These are phyloP conservation scores for Ustilago loliicola DNA, from an alignment of 1,284 basidiomycete genomes.

Conservation along the genomic window DNA sequence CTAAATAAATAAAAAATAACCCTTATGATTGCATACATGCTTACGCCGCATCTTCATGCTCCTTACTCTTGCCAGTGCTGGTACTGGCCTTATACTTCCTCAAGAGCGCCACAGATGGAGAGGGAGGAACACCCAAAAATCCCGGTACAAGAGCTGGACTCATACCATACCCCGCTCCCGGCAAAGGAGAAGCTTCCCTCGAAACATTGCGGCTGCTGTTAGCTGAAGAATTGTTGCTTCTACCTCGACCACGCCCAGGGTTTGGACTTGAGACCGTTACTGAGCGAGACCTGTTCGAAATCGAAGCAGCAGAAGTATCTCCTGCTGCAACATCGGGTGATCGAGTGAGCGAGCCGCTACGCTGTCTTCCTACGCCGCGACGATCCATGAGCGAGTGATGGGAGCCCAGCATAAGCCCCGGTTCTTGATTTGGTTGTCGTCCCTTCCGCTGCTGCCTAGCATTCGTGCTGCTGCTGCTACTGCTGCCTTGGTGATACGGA, in stretches of 20 bases:
- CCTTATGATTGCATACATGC: too few relatives aligned
- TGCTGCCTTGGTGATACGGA: conserved; percentile 13
- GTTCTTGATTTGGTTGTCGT: too few relatives aligned
- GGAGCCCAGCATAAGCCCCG: conserved; percentile 26
- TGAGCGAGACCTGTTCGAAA: conserved; percentile 17
- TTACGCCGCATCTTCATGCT: too few relatives aligned
- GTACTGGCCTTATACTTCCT: conserved; percentile 33
- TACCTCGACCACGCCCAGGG: conserved; percentile 5
- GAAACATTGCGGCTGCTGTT: conserved; percentile 28
- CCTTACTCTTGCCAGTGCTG: too few relatives aligned
- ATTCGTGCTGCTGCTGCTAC: background rate
- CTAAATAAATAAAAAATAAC: too few relatives aligned
- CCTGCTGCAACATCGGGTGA: conserved; percentile 6
- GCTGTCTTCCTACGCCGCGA: conserved; percentile 2
- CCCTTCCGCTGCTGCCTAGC: conserved; percentile 4
- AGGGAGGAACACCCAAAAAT: conserved; percentile 19
- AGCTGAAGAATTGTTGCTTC: conserved; percentile 9
- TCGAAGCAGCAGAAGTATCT: background rate
- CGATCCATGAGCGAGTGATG: conserved; percentile 3
- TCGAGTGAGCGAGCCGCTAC: conserved; percentile 16
- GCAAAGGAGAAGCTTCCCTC: conserved; percentile 23
- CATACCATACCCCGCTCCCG: background rate
- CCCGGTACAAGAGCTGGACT: conserved; percentile 32
- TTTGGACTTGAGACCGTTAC: conserved; percentile 13
- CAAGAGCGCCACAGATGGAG: conserved; percentile 17